Base-by-base conservation (phyloP, 1,284 basidiomycete species). In the Pseudozyma flocculosa region DNA sequence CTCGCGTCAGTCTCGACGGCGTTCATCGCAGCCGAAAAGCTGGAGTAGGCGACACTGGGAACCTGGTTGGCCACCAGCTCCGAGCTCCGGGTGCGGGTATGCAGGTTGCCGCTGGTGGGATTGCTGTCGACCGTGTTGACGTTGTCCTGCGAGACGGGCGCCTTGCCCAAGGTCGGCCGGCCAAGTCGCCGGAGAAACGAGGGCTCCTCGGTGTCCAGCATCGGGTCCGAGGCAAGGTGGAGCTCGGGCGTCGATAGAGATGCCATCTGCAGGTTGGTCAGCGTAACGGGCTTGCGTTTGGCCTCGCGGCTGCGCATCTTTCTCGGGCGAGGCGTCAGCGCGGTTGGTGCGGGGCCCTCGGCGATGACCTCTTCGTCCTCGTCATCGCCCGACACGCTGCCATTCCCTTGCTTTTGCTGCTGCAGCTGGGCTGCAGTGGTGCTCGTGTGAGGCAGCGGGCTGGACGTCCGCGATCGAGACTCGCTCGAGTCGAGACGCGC, bases 231-330 rank as follows among this genome's bases (percentile, higher is more conserved):
- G 18, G 70, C 60, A 32, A 72, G 54, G 32, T 72, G 70, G 8
- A 72, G 61, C 50, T 72, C 70, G 1, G 70, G 70, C 0, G 64
- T 72, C 24, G 63, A 68, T 7, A 70, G 59, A 4, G 67, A 64
- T 2, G 70, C 70, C 19, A 58, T 45, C 41, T 62, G 59, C 13
- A 66, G 63, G 23, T 69, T 69, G 42, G 56, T 59, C 26, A 64
- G 56, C 10, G 32, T 34, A 17, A 34, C 15, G 11, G 32, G 40
- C 21, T 18, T 17, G 21, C 15, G 22, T 4, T 24, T 23, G 8
- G 18, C 11, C 18, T 22, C 21, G 40, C 40, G 15, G 21, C 40
- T 22, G 22, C 24, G 4, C 15, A 18, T 11, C 15, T 22, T 10
- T 22, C 8, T 17, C 21, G 40, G 40, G 4, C 22, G 40, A 3